These are phyloP conservation scores for Colletotrichum sp. DNA, from an alignment of 2,329 filamentous ascomycete species.

Conservation along the genomic window DNA sequence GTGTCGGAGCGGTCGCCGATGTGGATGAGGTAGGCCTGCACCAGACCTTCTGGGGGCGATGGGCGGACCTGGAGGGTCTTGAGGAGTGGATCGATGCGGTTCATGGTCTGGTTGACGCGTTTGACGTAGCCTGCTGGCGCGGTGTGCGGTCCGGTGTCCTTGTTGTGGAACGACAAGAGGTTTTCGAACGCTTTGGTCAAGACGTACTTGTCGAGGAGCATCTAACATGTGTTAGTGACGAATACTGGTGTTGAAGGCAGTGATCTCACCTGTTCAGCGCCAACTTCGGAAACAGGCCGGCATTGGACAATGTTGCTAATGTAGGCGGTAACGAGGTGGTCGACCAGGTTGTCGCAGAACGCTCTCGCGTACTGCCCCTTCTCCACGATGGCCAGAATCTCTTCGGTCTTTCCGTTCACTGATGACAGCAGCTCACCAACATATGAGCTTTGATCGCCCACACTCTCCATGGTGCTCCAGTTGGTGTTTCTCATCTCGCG, in stretches of 20 bases:
- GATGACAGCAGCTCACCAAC: constrained; percentile 80
- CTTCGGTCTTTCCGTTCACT: constrained; percentile 73
- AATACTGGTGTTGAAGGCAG: neutral
- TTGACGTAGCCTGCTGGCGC: constrained; percentile 74
- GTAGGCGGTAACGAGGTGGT: constrained; percentile 80
- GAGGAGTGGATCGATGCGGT: constrained; percentile 87
- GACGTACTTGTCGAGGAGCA: constrained; percentile 94
- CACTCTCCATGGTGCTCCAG: constrained; percentile 92
- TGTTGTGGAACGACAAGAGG: constrained; percentile 69
- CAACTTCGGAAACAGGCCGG: constrained; percentile 89
- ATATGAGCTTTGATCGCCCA: constrained; percentile 93
- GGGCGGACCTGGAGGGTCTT: constrained; percentile 96
- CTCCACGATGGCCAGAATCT: constrained; percentile 78
- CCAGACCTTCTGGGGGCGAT: constrained; percentile 88
- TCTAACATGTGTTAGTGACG: constrained; percentile 55
- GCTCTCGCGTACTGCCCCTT: constrained; percentile 95
- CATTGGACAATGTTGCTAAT: constrained; percentile 86
- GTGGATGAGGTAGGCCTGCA: constrained; percentile 97
- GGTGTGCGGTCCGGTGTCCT: constrained; percentile 39
- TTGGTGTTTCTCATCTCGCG: constrained; percentile 96
- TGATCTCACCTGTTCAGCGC: constrained; percentile 79
- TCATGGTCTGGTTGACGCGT: constrained; percentile 83
- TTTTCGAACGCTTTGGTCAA: constrained; percentile 80
- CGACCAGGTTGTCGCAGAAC: constrained; percentile 95
- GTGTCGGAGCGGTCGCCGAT: constrained; percentile 91